These are phyloP conservation scores for Serpula lacrymans DNA, from an alignment of 768 basidiomycete genomes.

Conservation along the genomic window DNA sequence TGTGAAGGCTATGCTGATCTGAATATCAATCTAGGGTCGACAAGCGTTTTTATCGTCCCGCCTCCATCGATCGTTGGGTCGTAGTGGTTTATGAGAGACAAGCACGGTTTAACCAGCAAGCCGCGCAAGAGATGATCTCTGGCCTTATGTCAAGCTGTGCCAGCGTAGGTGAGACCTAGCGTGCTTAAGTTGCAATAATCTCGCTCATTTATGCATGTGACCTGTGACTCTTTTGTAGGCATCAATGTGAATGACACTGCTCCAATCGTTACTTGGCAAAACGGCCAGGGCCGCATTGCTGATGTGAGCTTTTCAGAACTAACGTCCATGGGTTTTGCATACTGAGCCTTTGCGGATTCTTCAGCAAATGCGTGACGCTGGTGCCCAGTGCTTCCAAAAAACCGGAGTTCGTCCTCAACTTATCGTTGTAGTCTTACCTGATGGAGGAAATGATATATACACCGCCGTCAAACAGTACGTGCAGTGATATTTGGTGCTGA, in stretches of 20 bases:
- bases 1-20: background rate
- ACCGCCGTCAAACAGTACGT: slow-evolving; percentile 75
- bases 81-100: slow-evolving; percentile 66
- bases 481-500: background rate
- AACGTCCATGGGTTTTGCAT: background rate
- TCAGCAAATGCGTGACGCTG: slow-evolving; percentile 50
- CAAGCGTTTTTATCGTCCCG: slow-evolving; percentile 63
- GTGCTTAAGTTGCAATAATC: too few species aligned
- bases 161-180: slow-evolving; percentile 54
- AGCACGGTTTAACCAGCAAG: slow-evolving; percentile 48
- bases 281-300: slow-evolving; percentile 52
- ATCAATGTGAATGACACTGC: slow-evolving; percentile 47
- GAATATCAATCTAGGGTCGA: slow-evolving; percentile 50
- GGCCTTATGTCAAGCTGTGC: slow-evolving; percentile 47
- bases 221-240: slow-evolving; percentile 35
- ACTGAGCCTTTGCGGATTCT: slow-evolving; percentile 1
- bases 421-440: slow-evolving; percentile 67
- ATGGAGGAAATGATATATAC: slow-evolving; percentile 74
- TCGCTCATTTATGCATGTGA: background rate
- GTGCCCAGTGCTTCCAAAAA: slow-evolving; percentile 41
- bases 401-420: slow-evolving; percentile 47
- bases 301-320: slow-evolving; percentile 35
- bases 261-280: slow-evolving; percentile 52
- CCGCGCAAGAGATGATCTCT: slow-evolving; percentile 50
- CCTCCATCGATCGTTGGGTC: slow-evolving; percentile 52